Percentiles rank a stretch among this genome's conserved stretches.
Evolutionary conservation across 2,329 filamentous ascomycete species (phyloP).

Genomic region (Stachybotrys elegans): DNA sequence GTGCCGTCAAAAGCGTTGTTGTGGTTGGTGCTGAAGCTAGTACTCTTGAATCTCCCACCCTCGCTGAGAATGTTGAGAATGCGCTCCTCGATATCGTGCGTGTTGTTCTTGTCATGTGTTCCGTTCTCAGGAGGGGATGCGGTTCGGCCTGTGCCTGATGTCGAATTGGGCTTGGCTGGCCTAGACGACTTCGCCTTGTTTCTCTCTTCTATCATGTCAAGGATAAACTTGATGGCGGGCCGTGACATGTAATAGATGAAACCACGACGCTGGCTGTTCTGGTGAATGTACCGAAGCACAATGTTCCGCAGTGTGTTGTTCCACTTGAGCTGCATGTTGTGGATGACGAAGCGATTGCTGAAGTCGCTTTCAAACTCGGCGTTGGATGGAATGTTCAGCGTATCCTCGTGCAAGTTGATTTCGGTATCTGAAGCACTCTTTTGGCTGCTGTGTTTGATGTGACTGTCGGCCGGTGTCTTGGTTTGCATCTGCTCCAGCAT

Average conservation of each 20-base stretch:
- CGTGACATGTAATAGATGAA: conserved; percentile 98
- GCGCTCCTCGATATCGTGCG: conserved; percentile 70
- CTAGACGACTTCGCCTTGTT: conserved; percentile 57
- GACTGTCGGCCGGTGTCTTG: conserved; percentile 25
- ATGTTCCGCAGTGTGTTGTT: conserved; percentile 95
- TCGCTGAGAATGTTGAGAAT: conserved; percentile 84
- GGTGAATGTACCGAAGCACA: conserved; percentile 93
- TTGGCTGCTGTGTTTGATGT: no score
- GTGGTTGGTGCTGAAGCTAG: conserved; percentile 25
- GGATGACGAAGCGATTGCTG: conserved; percentile 96
- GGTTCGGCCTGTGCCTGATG: conserved; percentile 18
- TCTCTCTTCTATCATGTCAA: conserved; percentile 96
- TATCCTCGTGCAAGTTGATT: conserved; percentile 49
- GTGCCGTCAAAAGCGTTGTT: conserved; percentile 32
- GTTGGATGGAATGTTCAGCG: conserved; percentile 62
- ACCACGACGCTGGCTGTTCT: conserved; percentile 90
- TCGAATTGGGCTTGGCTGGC: conserved; percentile 22
- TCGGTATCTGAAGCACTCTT: conserved; percentile 32
- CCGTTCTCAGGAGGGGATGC: conserved; percentile 32
- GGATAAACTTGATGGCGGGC: conserved; percentile 92
- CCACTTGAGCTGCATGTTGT: conserved; percentile 98
- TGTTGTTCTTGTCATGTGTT: conserved; percentile 50
- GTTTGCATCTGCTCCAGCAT: conserved; percentile 49
- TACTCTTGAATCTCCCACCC: conserved; percentile 68
- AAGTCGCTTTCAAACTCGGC: conserved; percentile 90